These are phyloP conservation scores for Fonsecaea pugnacius DNA, from an alignment of 2,329 filamentous ascomycete species.

Conservation along the genomic window DNA sequence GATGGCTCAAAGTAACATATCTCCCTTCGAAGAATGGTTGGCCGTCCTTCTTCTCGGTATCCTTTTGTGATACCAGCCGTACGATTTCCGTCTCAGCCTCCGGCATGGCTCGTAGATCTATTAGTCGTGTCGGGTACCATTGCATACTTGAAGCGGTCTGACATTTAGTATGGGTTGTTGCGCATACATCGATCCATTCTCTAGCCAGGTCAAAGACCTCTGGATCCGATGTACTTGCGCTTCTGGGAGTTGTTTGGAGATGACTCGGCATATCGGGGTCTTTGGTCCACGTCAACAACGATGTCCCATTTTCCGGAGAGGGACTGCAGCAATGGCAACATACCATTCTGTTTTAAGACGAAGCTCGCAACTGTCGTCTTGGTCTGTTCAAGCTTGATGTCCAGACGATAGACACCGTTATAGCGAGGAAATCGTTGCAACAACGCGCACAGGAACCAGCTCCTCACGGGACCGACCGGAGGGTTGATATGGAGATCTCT, in stretches of 20 bases:
- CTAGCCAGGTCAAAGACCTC: constrained; percentile 17
- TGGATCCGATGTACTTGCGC: constrained; percentile 11
- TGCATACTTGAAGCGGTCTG: background rate
- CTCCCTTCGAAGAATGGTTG: constrained; percentile 12
- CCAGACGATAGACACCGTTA: constrained; percentile 14
- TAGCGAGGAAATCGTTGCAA: constrained; percentile 2
- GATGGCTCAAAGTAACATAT: constrained; percentile 26
- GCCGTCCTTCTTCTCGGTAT: background rate
- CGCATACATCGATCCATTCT: constrained; percentile 21
- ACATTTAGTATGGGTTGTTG: constrained; percentile 5
- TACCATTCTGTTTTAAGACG: constrained; percentile 17
- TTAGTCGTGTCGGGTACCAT: constrained; percentile 21
- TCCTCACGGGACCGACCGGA: too few species aligned
- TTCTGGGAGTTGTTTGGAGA: constrained; percentile 7
- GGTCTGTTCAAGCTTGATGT: constrained; percentile 15
- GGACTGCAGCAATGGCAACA: background rate
- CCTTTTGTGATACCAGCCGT: constrained; percentile 13
- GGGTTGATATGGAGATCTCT: background rate
- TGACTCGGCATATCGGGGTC: background rate
- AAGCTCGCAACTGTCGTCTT: constrained; percentile 15
- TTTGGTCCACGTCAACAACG: background rate
- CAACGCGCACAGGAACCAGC: background rate
- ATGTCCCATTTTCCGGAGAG: too few species aligned
- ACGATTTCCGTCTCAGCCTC: background rate
- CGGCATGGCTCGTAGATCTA: constrained; percentile 13